Evolutionary conservation across 2,329 filamentous ascomycete species (phyloP).

Genomic region (Verticillium zaregamsianum): DNA sequence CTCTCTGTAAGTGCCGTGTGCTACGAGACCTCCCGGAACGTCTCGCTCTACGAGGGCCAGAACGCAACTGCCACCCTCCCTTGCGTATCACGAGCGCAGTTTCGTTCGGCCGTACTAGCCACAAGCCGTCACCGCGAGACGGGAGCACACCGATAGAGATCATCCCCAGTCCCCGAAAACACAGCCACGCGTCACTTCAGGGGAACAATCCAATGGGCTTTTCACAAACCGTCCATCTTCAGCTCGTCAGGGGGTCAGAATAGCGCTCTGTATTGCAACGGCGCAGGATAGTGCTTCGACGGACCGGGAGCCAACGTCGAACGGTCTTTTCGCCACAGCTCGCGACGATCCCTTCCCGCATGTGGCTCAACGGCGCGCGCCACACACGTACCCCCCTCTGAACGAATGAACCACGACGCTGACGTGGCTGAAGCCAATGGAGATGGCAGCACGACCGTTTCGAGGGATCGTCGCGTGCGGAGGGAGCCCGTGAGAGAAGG

Average conservation of each 20-base stretch:
- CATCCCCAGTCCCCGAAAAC: background rate
- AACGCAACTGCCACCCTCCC: conserved; percentile 3
- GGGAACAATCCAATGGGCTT: background rate
- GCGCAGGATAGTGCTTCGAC: background rate
- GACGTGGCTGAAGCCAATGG: background rate
- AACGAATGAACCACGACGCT: conserved; percentile 2
- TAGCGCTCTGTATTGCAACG: background rate
- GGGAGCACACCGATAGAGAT: background rate
- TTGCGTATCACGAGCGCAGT: background rate
- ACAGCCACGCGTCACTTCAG: conserved; percentile 1
- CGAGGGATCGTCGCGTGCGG: conserved; percentile 1
- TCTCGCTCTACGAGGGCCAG: conserved; percentile 8
- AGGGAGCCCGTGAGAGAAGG: conserved; percentile 2
- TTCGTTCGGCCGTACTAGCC: background rate
- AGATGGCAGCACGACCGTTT: conserved; percentile 5
- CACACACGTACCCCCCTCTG: conserved; percentile 4
- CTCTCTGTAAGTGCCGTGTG: background rate
- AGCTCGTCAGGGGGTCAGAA: background rate
- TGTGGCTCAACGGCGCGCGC: background rate
- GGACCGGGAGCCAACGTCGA: background rate
- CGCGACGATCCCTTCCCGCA: conserved; percentile 2
- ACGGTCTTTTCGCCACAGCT: conserved; percentile 1
- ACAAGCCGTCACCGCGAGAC: background rate
- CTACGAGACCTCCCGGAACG: conserved; percentile 1
- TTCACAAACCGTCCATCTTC: background rate